These are phyloP conservation scores for Solanum pennellii DNA, from an alignment of 257 asterid genomes.

Conservation along the genomic window DNA sequence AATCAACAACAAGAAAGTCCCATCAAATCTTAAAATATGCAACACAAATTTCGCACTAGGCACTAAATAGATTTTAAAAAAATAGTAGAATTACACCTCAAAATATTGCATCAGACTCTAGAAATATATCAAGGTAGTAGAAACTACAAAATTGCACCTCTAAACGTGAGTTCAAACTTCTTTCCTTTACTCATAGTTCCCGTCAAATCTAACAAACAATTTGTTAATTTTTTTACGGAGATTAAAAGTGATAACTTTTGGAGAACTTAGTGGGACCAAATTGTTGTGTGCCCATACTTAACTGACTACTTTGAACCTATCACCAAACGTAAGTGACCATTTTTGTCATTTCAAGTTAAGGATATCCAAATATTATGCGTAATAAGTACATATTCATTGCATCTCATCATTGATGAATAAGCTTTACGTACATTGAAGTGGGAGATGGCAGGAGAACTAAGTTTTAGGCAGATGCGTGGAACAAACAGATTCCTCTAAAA, in stretches of 20 bases:
- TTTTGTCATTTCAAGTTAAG: neutral
- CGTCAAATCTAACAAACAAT: neutral
- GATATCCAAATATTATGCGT: neutral
- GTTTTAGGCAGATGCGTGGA: no score
- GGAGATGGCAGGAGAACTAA: no score
- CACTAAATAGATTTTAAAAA: neutral
- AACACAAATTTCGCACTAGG: neutral
- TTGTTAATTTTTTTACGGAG: neutral
- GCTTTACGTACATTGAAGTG: neutral
- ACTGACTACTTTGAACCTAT: neutral
- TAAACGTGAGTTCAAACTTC: neutral
- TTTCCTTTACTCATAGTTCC: neutral
- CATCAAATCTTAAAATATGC: neutral
- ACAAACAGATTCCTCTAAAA: no score
- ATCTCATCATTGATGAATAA: neutral
- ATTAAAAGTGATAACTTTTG: neutral
- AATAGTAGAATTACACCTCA: neutral
- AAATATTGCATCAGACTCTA: neutral
- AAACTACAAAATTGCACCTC: neutral
- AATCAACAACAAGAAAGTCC: neutral
- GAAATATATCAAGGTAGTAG: neutral
- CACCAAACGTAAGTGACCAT: neutral
- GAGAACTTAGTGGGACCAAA: neutral
- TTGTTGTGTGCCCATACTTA: neutral
- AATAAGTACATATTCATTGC: neutral